Conservation (phyloP, 306 rosid species). For the Trichosanthes cucumerina region DNA sequence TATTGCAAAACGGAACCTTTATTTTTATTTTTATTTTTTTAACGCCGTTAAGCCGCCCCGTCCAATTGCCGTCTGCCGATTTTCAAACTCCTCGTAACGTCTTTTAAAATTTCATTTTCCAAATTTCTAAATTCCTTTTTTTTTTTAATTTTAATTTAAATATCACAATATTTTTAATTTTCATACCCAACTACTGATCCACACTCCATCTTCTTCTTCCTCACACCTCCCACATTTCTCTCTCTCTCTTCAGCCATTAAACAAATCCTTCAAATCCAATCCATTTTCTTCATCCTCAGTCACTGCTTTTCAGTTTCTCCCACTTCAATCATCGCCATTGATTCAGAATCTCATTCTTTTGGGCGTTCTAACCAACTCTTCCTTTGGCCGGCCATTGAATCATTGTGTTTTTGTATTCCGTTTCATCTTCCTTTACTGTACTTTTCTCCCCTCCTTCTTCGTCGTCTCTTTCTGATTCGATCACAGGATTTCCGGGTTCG, state of each 20-base stretch:
- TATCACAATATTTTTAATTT: background rate
- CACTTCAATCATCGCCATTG: conserved; percentile 15
- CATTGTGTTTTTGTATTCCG: conserved; percentile 19
- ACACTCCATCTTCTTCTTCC: conserved; percentile 12
- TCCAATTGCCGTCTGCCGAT: conserved; percentile 20
- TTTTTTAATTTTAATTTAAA: background rate
- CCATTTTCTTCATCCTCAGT: background rate
- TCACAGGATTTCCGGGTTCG: background rate
- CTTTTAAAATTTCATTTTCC: conserved; percentile 3
- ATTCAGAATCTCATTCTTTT: background rate
- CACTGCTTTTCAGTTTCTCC: background rate
- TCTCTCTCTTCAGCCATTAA: conserved; percentile 12
- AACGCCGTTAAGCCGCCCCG: conserved; percentile 37
- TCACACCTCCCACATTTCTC: conserved; percentile 15
- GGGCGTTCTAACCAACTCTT: background rate
- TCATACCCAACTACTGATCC: conserved; percentile 15
- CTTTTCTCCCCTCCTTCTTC: background rate
- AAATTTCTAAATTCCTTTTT: background rate
- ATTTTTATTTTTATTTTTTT: background rate
- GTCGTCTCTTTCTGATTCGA: background rate
- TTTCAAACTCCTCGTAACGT: conserved; percentile 35
- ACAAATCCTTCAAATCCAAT: conserved; percentile 7
- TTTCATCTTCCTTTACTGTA: conserved; percentile 10
- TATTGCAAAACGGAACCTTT: conserved; percentile 20
- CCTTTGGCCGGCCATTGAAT: conserved; percentile 25